A percentile compares a stretch with the other conserved stretches of the same genome.
Evolutionary conservation across 2,329 filamentous ascomycete genomes (phyloP).

Genomic region (Colletotrichum chrysophilum): DNA sequence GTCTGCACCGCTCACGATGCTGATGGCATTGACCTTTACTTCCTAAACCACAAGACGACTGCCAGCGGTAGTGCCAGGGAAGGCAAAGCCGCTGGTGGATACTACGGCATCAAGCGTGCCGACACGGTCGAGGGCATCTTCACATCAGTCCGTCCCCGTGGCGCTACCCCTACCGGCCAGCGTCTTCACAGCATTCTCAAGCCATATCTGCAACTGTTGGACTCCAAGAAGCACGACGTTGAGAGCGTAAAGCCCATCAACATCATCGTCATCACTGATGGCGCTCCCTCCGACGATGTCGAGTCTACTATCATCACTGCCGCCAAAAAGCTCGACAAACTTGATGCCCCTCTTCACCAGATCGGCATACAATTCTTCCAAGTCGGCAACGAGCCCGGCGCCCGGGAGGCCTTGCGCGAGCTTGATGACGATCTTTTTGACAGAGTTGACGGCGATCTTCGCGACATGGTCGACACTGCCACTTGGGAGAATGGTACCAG

Average conservation of each 20-base stretch:
- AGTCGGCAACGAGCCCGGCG: conserved; percentile 75
- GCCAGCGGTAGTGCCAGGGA: conserved; percentile 34
- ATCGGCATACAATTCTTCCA: conserved; percentile 97
- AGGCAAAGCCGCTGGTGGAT: conserved; percentile 53
- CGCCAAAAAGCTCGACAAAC: conserved; percentile 72
- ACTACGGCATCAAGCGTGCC: conserved; percentile 67
- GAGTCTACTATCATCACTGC: conserved; percentile 70
- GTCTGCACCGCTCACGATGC: conserved; percentile 81
- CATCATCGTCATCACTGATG: conserved; percentile 93
- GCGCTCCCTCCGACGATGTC: conserved; percentile 79
- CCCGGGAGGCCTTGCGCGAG: conserved; percentile 67
- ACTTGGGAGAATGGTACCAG: conserved; percentile 63
- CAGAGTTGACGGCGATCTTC: conserved; percentile 58
- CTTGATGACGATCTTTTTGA: conserved; percentile 76
- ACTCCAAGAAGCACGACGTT: conserved; percentile 43
- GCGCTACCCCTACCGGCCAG: conserved; percentile 76
- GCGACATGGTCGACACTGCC: conserved; percentile 93
- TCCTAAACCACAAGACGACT: conserved; percentile 72
- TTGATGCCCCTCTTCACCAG: conserved; percentile 79
- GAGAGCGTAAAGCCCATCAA: conserved; percentile 77
- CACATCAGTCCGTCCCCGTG: conserved; percentile 64
- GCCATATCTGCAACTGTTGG: conserved; percentile 65
- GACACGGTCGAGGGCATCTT: conserved; percentile 73
- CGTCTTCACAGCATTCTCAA: conserved; percentile 74
- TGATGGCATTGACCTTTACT: conserved; percentile 91